Conservation (phyloP, 768 basidiomycete genomes). For the Stropharia rugosoannulata region DNA sequence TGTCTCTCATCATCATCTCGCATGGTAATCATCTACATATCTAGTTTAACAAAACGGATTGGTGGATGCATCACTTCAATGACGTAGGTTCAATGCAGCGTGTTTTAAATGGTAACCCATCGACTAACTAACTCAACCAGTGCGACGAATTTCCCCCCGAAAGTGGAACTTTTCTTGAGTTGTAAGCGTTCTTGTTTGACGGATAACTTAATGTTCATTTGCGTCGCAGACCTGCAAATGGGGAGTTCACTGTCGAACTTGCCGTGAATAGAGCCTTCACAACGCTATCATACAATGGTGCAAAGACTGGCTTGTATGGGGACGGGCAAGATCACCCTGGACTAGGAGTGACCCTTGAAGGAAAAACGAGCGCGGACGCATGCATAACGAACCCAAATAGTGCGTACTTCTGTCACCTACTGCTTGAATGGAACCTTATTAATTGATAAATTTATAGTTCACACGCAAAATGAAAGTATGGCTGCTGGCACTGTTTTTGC, state of each 20-base stretch:
- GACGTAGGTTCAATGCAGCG: slow-evolving; percentile 22
- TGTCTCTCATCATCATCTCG: not conserved
- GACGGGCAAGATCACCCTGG: slow-evolving; percentile 37
- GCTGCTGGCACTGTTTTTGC: slow-evolving; percentile 47
- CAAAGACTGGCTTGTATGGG: slow-evolving; percentile 21
- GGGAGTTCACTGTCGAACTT: slow-evolving; percentile 40
- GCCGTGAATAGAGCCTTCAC: slow-evolving; percentile 43
- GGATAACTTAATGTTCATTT: not conserved
- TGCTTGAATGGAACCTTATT: not conserved
- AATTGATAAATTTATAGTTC: slow-evolving; percentile 28
- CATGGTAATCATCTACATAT: not conserved
- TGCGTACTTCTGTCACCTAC: slow-evolving; percentile 15
- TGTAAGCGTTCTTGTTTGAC: slow-evolving; percentile 25
- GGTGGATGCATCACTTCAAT: slow-evolving; percentile 44
- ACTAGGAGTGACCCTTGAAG: slow-evolving; percentile 22
- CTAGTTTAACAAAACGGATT: slow-evolving; percentile 32
- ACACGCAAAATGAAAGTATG: slow-evolving; percentile 44
- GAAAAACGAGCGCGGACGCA: slow-evolving; percentile 20
- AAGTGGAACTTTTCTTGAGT: slow-evolving; percentile 39
- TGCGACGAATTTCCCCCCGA: slow-evolving; percentile 47
- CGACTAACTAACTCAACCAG: slow-evolving; percentile 17
- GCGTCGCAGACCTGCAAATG: slow-evolving; percentile 35
- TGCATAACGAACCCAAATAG: slow-evolving; percentile 38
- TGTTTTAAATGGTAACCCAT: not conserved
- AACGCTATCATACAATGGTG: slow-evolving; percentile 33